phyloP scores from a whole-genome alignment of 257 asterid genomes.

The Ajuga chamaepitys region DNA sequence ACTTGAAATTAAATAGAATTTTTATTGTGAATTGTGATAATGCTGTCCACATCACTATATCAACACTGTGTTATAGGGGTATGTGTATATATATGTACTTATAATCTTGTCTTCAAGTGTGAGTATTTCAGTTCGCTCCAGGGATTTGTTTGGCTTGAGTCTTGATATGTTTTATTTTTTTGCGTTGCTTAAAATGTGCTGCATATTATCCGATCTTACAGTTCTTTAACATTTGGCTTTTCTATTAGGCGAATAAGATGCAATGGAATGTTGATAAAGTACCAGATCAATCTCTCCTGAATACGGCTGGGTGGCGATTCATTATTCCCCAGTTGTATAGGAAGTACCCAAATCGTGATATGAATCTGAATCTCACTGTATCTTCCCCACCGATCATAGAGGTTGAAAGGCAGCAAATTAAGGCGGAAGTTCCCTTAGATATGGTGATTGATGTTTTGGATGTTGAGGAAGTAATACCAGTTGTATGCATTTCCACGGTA shows the following conservation, averaged over 20 bases:
- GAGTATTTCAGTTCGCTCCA: not conserved
- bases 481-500: constrained; percentile 74
- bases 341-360: constrained; percentile 61
- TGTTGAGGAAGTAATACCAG: constrained; percentile 51
- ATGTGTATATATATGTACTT: not conserved
- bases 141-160: not conserved
- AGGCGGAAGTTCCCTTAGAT: constrained; percentile 43
- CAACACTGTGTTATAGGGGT: too few relatives aligned
- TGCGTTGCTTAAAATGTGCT: constrained; percentile 8
- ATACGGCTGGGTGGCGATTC: constrained; percentile 88
- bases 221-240: constrained; percentile 12
- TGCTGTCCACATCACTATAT: too few relatives aligned
- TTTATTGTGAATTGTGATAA: too few relatives aligned
- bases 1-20: too few relatives aligned
- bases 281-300: constrained; percentile 63
- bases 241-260: constrained; percentile 64
- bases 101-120: not conserved
- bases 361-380: constrained; percentile 65
- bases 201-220: constrained; percentile 5
- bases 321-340: constrained; percentile 82
- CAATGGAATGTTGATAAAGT: constrained; percentile 66
- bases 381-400: constrained; percentile 50
- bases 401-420: constrained; percentile 39
- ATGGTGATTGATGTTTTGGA: constrained; percentile 59
- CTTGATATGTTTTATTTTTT: not conserved